Conservation (phyloP, 257 asterid species). For the Nicotiana tabacum region DNA sequence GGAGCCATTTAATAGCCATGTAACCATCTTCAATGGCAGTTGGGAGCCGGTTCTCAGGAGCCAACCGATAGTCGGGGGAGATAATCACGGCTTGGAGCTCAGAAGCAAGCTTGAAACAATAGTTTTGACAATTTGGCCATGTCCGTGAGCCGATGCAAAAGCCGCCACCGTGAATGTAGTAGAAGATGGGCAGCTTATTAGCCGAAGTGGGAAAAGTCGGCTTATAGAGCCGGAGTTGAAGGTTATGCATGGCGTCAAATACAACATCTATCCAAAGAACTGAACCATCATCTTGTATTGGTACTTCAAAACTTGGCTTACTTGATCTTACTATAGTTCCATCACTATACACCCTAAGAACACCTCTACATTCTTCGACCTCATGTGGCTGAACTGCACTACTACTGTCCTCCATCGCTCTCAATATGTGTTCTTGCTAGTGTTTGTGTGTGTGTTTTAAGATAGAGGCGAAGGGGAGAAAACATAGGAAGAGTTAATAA, state of each 20-base stretch:
- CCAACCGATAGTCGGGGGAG: slow-evolving; percentile 67
- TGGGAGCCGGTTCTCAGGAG: slow-evolving; percentile 70
- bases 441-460: not conserved
- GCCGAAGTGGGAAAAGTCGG: slow-evolving; percentile 31
- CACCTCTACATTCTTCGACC: slow-evolving; percentile 77
- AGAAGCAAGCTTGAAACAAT: slow-evolving; percentile 58
- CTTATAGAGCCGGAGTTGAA: slow-evolving; percentile 71
- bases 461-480: not conserved
- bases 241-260: slow-evolving; percentile 36
- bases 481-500: slow-evolving; percentile 4
- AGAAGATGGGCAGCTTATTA: slow-evolving; percentile 57
- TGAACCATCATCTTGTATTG: slow-evolving; percentile 54
- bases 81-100: slow-evolving; percentile 55
- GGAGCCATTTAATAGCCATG: slow-evolving; percentile 62
- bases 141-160: slow-evolving; percentile 69
- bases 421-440: not conserved
- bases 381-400: slow-evolving; percentile 26
- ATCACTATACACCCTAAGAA: slow-evolving; percentile 56
- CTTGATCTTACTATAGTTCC: slow-evolving; percentile 59
- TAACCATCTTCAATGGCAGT: slow-evolving; percentile 73
- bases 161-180: slow-evolving; percentile 76
- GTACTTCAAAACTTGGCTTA: slow-evolving; percentile 46
- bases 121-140: slow-evolving; percentile 82
- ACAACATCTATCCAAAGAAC: slow-evolving; percentile 58
- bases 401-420: not conserved